Evolutionary conservation across 2,329 filamentous ascomycete genomes (phyloP).

Genomic region (Verticillium longisporum): DNA sequence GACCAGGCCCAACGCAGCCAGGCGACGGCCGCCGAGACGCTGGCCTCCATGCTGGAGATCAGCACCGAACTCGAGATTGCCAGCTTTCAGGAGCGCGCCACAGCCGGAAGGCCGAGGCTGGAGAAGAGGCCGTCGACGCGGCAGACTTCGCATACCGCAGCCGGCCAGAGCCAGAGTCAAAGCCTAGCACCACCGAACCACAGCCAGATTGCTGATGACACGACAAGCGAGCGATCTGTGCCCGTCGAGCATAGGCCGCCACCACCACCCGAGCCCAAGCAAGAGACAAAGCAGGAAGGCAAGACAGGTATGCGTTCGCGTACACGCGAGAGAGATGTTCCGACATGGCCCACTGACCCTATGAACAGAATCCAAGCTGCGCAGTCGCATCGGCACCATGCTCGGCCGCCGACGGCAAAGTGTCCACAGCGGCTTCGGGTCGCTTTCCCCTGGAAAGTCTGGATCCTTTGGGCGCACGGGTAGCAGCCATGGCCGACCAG

Average conservation of each 20-base stretch:
- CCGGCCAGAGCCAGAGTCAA: conserved; percentile 8
- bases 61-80: conserved; percentile 78
- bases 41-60: conserved; percentile 79
- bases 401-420: conserved; percentile 60
- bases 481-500: conserved; percentile 37
- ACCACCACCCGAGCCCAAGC: conserved; percentile 24
- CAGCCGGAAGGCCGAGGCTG: conserved; percentile 17
- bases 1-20: conserved; percentile 77
- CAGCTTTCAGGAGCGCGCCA: conserved; percentile 12
- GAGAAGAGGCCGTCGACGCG: conserved; percentile 35
- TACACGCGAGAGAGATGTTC: neutral
- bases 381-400: conserved; percentile 63
- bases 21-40: conserved; percentile 66
- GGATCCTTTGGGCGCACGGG: conserved; percentile 53
- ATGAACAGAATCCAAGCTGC: conserved; percentile 45
- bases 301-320: conserved; percentile 19
- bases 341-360: conserved; percentile 5
- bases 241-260: conserved; percentile 20
- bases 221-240: conserved; percentile 38
- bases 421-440: conserved; percentile 55
- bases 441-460: conserved; percentile 45
- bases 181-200: conserved; percentile 21
- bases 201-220: conserved; percentile 21
- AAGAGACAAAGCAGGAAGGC: conserved; percentile 18
- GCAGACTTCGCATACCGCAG: conserved; percentile 31